phyloP scores from a whole-genome alignment of 2,329 filamentous ascomycete species.

The Aspergillus melleus region DNA sequence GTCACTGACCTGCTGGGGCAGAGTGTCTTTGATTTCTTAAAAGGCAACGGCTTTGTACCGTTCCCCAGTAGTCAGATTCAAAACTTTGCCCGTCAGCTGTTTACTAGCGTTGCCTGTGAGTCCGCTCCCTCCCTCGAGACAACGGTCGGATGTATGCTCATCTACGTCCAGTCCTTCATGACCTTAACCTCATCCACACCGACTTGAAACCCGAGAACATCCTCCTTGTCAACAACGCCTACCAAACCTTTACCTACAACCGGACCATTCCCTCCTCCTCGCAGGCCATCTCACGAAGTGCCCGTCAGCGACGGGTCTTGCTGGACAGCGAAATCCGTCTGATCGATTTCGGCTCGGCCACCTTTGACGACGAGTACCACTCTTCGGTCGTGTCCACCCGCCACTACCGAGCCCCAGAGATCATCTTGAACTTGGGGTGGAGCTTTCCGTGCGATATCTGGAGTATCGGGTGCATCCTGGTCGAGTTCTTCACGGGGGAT shows the following conservation, averaged over 20 bases:
- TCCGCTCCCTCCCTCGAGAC: constrained; percentile 26
- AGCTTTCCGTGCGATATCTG: constrained; percentile 69
- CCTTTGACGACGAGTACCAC: constrained; percentile 69
- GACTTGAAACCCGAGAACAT: constrained; percentile 70
- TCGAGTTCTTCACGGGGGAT: constrained; percentile 69
- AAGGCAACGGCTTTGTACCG: constrained; percentile 90
- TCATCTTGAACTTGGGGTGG: constrained; percentile 68
- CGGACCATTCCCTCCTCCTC: constrained; percentile 66
- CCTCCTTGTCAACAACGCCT: constrained; percentile 62
- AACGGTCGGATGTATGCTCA: constrained; percentile 26
- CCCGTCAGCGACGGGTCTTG: constrained; percentile 62
- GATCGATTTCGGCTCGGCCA: constrained; percentile 68
- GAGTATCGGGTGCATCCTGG: constrained; percentile 68
- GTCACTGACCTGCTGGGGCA: constrained; percentile 79
- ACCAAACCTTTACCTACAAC: constrained; percentile 70
- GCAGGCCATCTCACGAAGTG: constrained; percentile 56
- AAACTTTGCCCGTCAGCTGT: constrained; percentile 89
- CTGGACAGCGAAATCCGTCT: constrained; percentile 66
- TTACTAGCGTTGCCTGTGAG: constrained; percentile 98
- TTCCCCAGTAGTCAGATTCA: constrained; percentile 99
- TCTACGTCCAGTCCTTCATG: constrained; percentile 72
- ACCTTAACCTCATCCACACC: constrained; percentile 95
- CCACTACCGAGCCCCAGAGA: constrained; percentile 67
- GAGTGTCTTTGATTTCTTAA: constrained; percentile 97
- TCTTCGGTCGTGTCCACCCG: constrained; percentile 67